phyloP scores from a whole-genome alignment of 192 early-diverging fungal genomes.

The Podochytrium sp. region DNA sequence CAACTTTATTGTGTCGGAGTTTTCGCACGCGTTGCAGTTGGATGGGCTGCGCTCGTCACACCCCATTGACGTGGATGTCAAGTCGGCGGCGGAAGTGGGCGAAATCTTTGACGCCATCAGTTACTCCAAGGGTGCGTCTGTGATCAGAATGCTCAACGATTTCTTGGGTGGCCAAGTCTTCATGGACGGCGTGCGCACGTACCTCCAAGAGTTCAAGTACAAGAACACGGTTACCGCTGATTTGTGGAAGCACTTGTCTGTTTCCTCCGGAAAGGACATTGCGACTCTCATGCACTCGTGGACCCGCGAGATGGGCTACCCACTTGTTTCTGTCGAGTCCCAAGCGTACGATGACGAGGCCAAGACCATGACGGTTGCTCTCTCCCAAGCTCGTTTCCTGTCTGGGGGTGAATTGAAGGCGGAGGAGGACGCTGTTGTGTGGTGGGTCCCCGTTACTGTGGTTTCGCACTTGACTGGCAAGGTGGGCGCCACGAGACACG shows the following conservation, averaged over 20 bases:
- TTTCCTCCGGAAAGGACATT: slow-evolving; percentile 81
- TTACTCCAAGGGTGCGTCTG: slow-evolving; percentile 89
- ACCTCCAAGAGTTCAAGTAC: slow-evolving; percentile 84
- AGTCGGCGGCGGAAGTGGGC: slow-evolving; percentile 81
- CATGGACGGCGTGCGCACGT: slow-evolving; percentile 46
- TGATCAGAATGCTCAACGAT: slow-evolving; percentile 91
- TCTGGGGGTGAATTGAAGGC: slow-evolving; percentile 74
- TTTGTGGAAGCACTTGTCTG: slow-evolving; percentile 83
- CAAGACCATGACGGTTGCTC: slow-evolving; percentile 53
- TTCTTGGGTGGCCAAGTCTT: slow-evolving; percentile 43
- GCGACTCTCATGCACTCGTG: slow-evolving; percentile 83
- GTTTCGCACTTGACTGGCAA: slow-evolving; percentile 45
- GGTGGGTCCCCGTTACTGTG: slow-evolving; percentile 82
- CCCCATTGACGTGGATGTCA: slow-evolving; percentile 89
- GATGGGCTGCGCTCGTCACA: slow-evolving; percentile 88
- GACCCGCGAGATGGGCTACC: slow-evolving; percentile 87
- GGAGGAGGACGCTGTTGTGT: slow-evolving; percentile 77
- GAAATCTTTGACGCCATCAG: slow-evolving; percentile 63
- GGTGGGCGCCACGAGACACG: slow-evolving; percentile 52
- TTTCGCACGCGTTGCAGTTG: slow-evolving; percentile 74
- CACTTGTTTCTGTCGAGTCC: slow-evolving; percentile 74
- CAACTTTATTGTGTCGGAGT: slow-evolving; percentile 78
- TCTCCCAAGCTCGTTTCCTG: slow-evolving; percentile 85
- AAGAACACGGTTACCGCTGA: slow-evolving; percentile 85
- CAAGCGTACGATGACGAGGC: slow-evolving; percentile 51